phyloP scores from a whole-genome alignment of 2,329 filamentous ascomycete genomes.

The Pseudogymnoascus sp. region DNA sequence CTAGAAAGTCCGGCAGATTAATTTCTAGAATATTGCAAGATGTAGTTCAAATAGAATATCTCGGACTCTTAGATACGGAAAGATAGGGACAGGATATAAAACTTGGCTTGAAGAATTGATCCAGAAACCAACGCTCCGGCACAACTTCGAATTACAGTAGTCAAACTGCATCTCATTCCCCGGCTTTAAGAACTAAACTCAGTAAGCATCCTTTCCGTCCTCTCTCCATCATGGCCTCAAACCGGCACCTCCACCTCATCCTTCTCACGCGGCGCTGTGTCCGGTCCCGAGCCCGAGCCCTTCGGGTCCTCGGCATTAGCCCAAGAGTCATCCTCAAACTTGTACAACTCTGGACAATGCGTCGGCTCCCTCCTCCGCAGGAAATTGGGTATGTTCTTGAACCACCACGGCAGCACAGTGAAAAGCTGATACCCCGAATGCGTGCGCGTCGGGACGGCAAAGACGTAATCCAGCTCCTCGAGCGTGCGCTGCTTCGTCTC shows the following conservation, averaged over 20 bases:
- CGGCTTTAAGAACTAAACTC: background rate
- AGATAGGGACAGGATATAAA: background rate
- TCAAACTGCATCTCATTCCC: background rate
- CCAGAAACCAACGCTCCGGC: background rate
- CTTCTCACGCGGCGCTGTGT: background rate
- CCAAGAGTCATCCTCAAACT: slow-evolving; percentile 15
- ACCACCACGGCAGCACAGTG: slow-evolving; percentile 54
- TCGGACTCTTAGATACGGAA: too few species aligned
- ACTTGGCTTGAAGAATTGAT: background rate
- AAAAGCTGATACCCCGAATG: slow-evolving; percentile 23
- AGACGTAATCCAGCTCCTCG: slow-evolving; percentile 39
- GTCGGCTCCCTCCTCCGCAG: background rate
- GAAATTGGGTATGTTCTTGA: slow-evolving; percentile 30
- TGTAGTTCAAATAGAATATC: too few species aligned
- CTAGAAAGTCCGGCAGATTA: too few species aligned
- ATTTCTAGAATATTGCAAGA: too few species aligned
- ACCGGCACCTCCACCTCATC: background rate
- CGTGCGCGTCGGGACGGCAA: slow-evolving; percentile 26
- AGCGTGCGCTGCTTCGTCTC: slow-evolving; percentile 45
- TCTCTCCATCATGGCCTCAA: background rate
- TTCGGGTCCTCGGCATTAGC: slow-evolving; percentile 9
- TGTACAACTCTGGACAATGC: slow-evolving; percentile 14
- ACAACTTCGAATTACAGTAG: background rate
- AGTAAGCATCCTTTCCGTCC: background rate
- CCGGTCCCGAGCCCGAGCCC: background rate